Percentiles rank a stretch among this genome's conserved stretches.
These are phyloP conservation scores for Lachancea waltii DNA, from an alignment of 805 yeast species.

Conservation along the genomic window DNA sequence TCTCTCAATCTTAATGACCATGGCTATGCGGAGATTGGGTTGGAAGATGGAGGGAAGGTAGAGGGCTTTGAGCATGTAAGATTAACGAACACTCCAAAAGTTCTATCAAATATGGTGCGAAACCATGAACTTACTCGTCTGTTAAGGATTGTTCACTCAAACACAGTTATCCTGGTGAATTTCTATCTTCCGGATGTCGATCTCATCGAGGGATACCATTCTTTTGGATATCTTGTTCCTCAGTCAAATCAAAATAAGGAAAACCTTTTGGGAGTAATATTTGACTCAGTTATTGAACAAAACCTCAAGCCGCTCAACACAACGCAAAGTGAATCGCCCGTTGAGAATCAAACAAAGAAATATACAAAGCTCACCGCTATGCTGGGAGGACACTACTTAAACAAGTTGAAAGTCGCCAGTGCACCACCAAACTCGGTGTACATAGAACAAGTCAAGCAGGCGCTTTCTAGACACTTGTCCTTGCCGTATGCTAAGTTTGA, in stretches of 20 bases:
- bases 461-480: constrained; percentile 37
- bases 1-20: constrained; percentile 12
- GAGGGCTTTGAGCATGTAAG: constrained; percentile 50
- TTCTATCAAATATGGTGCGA: constrained; percentile 33
- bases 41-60: constrained; percentile 9
- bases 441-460: constrained; percentile 31
- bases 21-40: constrained; percentile 12
- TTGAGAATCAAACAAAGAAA: constrained; percentile 14
- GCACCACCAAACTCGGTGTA: constrained; percentile 17
- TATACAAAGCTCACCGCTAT: constrained; percentile 77
- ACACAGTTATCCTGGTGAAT: constrained; percentile 62
- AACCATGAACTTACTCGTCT: constrained; percentile 15
- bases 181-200: constrained; percentile 46
- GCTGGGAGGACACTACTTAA: constrained; percentile 77
- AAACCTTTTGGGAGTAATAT: constrained; percentile 75
- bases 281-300: constrained; percentile 78
- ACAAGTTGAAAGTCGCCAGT: constrained; percentile 20
- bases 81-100: constrained; percentile 47
- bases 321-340: background rate
- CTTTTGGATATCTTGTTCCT: constrained; percentile 90
- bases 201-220: constrained; percentile 41
- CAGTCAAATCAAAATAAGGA: constrained; percentile 40
- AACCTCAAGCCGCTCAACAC: constrained; percentile 35
- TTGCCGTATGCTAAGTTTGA: constrained; percentile 28
- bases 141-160: constrained; percentile 27